phyloP scores from a whole-genome alignment of 2,329 filamentous ascomycete species.

The Neurospora sp. region DNA sequence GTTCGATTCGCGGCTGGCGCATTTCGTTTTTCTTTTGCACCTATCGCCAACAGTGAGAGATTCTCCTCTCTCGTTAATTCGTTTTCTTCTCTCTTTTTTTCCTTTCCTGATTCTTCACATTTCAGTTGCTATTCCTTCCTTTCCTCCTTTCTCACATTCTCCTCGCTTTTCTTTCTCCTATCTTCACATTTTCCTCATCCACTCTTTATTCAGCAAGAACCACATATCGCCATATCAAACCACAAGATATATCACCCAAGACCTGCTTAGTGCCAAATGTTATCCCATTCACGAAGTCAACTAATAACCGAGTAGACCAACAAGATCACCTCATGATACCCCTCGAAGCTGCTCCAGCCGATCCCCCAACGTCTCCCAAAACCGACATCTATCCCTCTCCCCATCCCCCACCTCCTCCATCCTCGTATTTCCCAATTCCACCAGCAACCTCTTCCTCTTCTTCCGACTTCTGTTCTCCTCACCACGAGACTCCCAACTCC shows the following conservation, averaged over 20 bases:
- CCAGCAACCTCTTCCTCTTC: slow-evolving; percentile 30
- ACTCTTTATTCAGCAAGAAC: not conserved
- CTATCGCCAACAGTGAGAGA: not conserved
- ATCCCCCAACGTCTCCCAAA: slow-evolving; percentile 29
- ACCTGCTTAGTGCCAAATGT: not conserved
- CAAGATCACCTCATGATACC: not conserved
- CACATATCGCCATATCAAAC: not conserved
- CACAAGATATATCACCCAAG: not conserved
- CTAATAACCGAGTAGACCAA: not conserved
- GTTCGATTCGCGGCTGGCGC: not conserved
- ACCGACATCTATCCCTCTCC: slow-evolving; percentile 28
- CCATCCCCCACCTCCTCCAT: slow-evolving; percentile 29
- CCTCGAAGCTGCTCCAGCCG: slow-evolving; percentile 21
- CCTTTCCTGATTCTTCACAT: not conserved
- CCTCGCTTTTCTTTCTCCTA: not conserved
- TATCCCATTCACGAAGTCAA: not conserved
- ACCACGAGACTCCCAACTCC: slow-evolving; percentile 28
- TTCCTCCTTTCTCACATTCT: not conserved
- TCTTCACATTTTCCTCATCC: not conserved
- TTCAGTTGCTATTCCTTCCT: not conserved
- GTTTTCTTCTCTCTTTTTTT: not conserved
- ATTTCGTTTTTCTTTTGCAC: not conserved
- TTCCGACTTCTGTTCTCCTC: slow-evolving; percentile 18
- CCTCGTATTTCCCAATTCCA: slow-evolving; percentile 29
- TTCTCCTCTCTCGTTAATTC: not conserved